Percentiles rank a stretch among this genome's conserved stretches.
These are phyloP conservation scores for Acanthamoeba lenticulata DNA, from an alignment of 208 protist species.

Conservation along the genomic window DNA sequence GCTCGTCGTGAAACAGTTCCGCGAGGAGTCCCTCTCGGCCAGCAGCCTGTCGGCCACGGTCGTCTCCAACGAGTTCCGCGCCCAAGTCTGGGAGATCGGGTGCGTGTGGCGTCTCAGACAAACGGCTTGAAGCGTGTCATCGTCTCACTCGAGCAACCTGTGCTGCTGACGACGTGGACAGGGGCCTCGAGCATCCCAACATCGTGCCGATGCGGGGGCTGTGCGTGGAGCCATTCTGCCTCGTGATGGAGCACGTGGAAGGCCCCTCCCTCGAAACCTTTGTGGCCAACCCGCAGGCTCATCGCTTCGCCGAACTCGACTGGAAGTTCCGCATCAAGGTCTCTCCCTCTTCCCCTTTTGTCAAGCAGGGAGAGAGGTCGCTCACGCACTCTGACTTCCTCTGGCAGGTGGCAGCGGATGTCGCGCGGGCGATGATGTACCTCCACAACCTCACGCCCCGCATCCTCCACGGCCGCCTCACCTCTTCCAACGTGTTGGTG, in stretches of 20 bases:
- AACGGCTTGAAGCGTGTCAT: neutral
- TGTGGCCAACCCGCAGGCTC: neutral
- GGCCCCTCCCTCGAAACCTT: neutral
- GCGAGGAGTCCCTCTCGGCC: constrained; percentile 15
- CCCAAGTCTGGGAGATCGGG: neutral
- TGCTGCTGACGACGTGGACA: neutral
- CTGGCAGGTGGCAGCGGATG: constrained; percentile 15
- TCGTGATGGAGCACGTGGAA: constrained; percentile 23
- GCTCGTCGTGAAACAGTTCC: constrained; percentile 23
- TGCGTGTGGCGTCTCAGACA: neutral
- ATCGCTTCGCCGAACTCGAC: neutral
- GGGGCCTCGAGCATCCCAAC: constrained; percentile 41
- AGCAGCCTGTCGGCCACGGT: constrained; percentile 28
- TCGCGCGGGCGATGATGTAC: constrained; percentile 72
- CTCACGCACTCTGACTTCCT: neutral
- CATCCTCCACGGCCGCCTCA: constrained; percentile 66
- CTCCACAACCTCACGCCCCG: constrained; percentile 59
- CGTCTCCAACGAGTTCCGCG: constrained; percentile 38
- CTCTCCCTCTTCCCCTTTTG: neutral
- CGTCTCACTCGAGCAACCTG: neutral
- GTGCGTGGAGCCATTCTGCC: neutral
- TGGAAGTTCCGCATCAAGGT: constrained; percentile 49
- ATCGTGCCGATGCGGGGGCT: constrained; percentile 15
- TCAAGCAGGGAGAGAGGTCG: neutral
- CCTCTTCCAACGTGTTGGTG: constrained; percentile 67